phyloP scores from a whole-genome alignment of 768 basidiomycete species.

The Lactarius evosmus region DNA sequence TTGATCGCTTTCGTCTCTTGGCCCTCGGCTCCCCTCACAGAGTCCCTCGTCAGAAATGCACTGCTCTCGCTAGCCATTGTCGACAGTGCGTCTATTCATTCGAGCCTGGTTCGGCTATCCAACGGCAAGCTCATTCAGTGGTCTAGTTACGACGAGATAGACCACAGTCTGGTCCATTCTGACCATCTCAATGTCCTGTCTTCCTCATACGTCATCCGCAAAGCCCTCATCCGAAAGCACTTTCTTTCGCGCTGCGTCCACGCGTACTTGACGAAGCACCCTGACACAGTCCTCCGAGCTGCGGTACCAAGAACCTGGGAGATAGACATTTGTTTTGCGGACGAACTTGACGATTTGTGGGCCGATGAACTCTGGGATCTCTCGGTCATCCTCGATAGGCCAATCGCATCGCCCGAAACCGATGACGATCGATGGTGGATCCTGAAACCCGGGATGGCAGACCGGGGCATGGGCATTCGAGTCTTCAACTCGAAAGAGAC shows the following conservation, averaged over 20 bases:
- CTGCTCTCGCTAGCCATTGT: constrained; percentile 32
- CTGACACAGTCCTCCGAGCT: constrained; percentile 49
- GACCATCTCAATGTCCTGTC: constrained; percentile 54
- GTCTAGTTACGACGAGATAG: constrained; percentile 85
- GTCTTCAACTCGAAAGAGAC: constrained; percentile 77
- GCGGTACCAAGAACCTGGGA: constrained; percentile 76
- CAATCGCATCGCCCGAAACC: constrained; percentile 12
- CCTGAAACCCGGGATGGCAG: constrained; percentile 95
- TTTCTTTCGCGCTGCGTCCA: constrained; percentile 75
- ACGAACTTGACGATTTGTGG: constrained; percentile 94
- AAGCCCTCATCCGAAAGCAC: constrained; percentile 93
- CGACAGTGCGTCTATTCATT: constrained; percentile 29
- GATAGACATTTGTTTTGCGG: constrained; percentile 82
- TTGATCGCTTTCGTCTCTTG: constrained; percentile 38
- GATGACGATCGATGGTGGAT: constrained; percentile 74
- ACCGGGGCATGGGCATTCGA: constrained; percentile 92
- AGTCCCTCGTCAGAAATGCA: constrained; percentile 43
- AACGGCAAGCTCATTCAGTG: constrained; percentile 55
- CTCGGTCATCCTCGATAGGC: constrained; percentile 50
- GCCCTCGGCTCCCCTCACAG: constrained; percentile 50
- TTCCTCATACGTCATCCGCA: constrained; percentile 85
- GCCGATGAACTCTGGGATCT: constrained; percentile 92
- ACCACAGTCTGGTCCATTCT: constrained; percentile 66
- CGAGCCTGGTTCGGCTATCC: constrained; percentile 29
- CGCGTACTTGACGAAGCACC: constrained; percentile 69